Base-by-base conservation (phyloP, 2,329 filamentous ascomycete species). In the Ascosphaera apis region DNA sequence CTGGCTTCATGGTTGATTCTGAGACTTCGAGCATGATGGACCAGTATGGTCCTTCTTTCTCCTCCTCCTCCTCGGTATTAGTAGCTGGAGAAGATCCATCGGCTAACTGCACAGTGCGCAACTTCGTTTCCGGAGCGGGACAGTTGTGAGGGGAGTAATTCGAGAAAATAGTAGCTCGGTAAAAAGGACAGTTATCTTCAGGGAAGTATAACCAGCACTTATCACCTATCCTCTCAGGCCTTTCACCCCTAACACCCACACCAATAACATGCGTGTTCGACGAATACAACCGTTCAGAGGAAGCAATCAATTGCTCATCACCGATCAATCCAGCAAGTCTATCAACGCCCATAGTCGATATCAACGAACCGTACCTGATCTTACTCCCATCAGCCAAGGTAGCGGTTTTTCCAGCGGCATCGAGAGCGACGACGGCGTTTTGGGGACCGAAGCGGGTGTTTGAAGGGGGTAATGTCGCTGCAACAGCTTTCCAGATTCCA, bases 121-220 rank as follows among this genome's bases (percentile, higher is more conserved):
- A 72, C 67, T 91, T 88, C 53, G 67, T 75, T 39, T 76, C 73
- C 40, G 72, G 66, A 45, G 79, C 65, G 23, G 88, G 88, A 64
- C 95, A 88, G 68, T 98, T 98, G 72, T 91, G 75, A 36, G 86
- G 88, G 15, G 88, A 95, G 70, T 98, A 98, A 72, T 98, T 98
- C 61, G 86, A 95, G 72, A 98, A 98, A 64, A 98, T 95, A 53
- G 88, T 98, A 52, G 88, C 88, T 48, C 88, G 81, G 69, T 98
- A 98, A 69, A 98, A 98, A 55, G 83, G 83, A 67, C 83, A 93
- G 69, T 98, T 77, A 58, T 92, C 78, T 60, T 98, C 88, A 43
- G 88, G 88, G 73, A 95, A 98, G 72, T 98, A 98, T 63, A 76
- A 70, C 84, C 88, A 98, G 74, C 88, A 98, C 71, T 95, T 98